Base-by-base conservation (phyloP, 345 rosid species). In the Brassica cretica region DNA sequence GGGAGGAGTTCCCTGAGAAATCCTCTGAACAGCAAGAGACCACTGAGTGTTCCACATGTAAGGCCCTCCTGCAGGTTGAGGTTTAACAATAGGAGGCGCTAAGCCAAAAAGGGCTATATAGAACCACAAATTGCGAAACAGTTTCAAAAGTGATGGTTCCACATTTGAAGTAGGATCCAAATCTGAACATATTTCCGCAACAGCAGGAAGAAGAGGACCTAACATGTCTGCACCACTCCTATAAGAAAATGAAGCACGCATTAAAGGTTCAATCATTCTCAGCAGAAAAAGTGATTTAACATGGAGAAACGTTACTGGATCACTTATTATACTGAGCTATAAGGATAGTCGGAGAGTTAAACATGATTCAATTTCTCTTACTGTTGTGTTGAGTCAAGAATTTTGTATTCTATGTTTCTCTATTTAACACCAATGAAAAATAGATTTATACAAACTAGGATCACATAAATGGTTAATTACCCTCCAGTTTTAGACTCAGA, bases 401-500 rank as follows among this genome's bases (percentile, higher is more conserved):
- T 46, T 46, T 14, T 46, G 55, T 49, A 49, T 5, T 49, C 18
- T 49, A 2, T 49, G 56, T 49, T 5, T 6, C 7, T 49, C 56
- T 49, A n/a, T 12, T 9, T 64, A 27, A 27, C 72, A 58, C 19
- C 46, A 15, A 67, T 46, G 12, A 60, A 12, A 2, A 5, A 27
- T 25, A 5, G 33, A 0, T 64, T 69, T 15, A 44, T 49, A 49
- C 32, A 81, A 72, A 41, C 5, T 11, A 51, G 72, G 27, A 73
- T 61, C 19, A 69, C 44, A 75, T 64, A 62, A 27, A 64, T 55
- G 37, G 30, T 77, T 56, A 68, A 27, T 44, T 76, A 96, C 99
- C 97, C 89, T 87, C 96, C 96, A 88, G 88, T 89, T 85, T 88
- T 90, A 64, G 97, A 88, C 88, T 96, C 99, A 73, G 97, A 94